phyloP scores from a whole-genome alignment of 805 yeast genomes.

The Zygosaccharomyces bailii region DNA sequence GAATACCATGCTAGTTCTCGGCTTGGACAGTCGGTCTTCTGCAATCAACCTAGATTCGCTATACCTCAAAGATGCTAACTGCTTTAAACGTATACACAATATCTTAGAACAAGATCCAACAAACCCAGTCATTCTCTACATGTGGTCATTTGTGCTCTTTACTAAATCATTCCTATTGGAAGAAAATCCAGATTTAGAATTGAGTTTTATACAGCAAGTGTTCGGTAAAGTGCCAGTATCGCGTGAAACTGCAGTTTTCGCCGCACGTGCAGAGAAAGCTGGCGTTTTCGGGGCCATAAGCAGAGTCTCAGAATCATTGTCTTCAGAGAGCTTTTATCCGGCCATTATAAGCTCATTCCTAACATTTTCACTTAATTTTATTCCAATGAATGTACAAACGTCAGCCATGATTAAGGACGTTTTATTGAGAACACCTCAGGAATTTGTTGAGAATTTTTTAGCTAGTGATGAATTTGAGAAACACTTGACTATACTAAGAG shows the following conservation, averaged over 20 bases:
- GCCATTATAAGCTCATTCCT: slow-evolving; percentile 41
- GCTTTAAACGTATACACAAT: slow-evolving; percentile 42
- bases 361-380: slow-evolving; percentile 40
- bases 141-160: slow-evolving; percentile 63
- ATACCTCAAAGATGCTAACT: slow-evolving; percentile 40
- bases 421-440: slow-evolving; percentile 34
- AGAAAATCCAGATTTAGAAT: slow-evolving; percentile 34
- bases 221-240: slow-evolving; percentile 15
- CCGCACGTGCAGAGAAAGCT: slow-evolving; percentile 37
- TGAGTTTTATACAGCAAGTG: slow-evolving; percentile 15
- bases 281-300: slow-evolving; percentile 47
- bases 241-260: slow-evolving; percentile 33
- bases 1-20: slow-evolving; percentile 51
- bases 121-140: slow-evolving; percentile 53
- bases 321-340: slow-evolving; percentile 49
- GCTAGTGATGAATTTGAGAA: slow-evolving; percentile 35
- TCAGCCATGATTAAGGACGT: slow-evolving; percentile 33
- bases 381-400: slow-evolving; percentile 43
- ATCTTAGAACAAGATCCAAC: slow-evolving; percentile 37
- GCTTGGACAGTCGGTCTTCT: slow-evolving; percentile 50
- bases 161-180: slow-evolving; percentile 48
- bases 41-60: slow-evolving; percentile 39
- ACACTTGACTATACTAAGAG: slow-evolving; percentile 46
- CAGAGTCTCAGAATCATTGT: slow-evolving; percentile 41
- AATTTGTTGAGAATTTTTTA: slow-evolving; percentile 40